These are phyloP conservation scores for Heritiera fomes DNA, from an alignment of 345 rosid genomes.

Conservation along the genomic window DNA sequence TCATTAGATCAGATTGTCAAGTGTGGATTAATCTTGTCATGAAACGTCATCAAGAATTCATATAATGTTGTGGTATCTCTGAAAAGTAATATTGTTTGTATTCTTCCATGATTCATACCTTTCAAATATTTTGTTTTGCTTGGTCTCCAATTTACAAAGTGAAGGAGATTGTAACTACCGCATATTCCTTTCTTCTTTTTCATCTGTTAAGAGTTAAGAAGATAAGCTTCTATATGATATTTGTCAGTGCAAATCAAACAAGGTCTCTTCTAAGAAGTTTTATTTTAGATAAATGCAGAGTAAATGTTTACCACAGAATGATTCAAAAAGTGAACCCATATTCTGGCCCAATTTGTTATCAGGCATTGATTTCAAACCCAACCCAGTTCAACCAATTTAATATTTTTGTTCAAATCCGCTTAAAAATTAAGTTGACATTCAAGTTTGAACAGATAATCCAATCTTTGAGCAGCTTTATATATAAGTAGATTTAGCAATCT, in stretches of 20 bases:
- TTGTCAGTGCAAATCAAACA: background rate
- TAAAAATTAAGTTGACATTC: no score
- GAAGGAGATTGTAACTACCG: constrained; percentile 10
- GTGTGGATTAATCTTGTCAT: constrained; percentile 57
- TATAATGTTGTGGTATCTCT: background rate
- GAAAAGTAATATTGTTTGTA: background rate
- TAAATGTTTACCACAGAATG: background rate
- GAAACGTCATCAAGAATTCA: background rate
- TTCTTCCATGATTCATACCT: background rate
- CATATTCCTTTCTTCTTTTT: constrained; percentile 1
- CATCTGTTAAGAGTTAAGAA: background rate
- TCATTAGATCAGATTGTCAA: constrained; percentile 70
- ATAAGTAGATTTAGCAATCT: no score
- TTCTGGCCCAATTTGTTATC: no score
- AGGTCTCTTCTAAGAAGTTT: no score
- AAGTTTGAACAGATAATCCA: no score
- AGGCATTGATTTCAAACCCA: no score
- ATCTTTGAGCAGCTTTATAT: no score
- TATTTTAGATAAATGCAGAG: background rate
- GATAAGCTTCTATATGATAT: background rate
- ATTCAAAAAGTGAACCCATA: no score
- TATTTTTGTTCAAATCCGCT: no score
- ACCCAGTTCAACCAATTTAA: no score
- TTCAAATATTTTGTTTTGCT: background rate
- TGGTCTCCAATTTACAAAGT: background rate